phyloP scores from a whole-genome alignment of 2,329 filamentous ascomycete species.

The Tolypocladium endophyticum region DNA sequence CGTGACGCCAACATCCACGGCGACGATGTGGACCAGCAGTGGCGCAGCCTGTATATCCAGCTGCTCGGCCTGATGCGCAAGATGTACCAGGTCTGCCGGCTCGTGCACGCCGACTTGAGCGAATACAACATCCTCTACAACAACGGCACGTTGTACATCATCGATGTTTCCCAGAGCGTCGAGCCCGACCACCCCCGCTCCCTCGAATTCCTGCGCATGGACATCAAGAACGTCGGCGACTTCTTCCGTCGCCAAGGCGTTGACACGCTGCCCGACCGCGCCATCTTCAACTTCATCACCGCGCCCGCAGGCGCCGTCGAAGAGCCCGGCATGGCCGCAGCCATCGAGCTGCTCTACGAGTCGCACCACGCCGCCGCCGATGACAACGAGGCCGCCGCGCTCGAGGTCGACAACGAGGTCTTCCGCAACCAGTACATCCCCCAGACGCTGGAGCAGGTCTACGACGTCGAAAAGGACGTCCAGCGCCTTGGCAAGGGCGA shows the following conservation, averaged over 20 bases:
- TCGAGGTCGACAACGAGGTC: constrained; percentile 78
- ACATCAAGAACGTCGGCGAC: constrained; percentile 92
- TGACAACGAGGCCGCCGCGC: constrained; percentile 43
- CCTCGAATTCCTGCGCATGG: constrained; percentile 91
- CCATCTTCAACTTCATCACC: constrained; percentile 78
- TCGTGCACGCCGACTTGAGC: constrained; percentile 93
- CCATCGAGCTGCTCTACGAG: constrained; percentile 58
- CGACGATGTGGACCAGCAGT: constrained; percentile 59
- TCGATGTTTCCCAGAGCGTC: constrained; percentile 95
- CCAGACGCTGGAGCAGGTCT: constrained; percentile 89
- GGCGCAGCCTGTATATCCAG: constrained; percentile 71
- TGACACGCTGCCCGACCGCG: constrained; percentile 65
- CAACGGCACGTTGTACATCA: constrained; percentile 73
- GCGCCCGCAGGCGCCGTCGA: constrained; percentile 47
- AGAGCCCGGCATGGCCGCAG: constrained; percentile 47
- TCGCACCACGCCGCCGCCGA: constrained; percentile 37
- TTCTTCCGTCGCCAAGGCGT: constrained; percentile 86
- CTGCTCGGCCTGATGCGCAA: constrained; percentile 80
- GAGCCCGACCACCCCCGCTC: constrained; percentile 92
- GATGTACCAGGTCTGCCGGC: constrained; percentile 82
- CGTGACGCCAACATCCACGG: constrained; percentile 71
- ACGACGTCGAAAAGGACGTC: constrained; percentile 87
- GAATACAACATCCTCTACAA: constrained; percentile 98
- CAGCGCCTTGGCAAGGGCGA: constrained; percentile 65
- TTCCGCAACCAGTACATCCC: constrained; percentile 96